A percentile compares a stretch with the other conserved stretches of the same genome.
Conservation (phyloP, 176 grass and related monocot genomes). For the Bonia amplexicaulis region DNA sequence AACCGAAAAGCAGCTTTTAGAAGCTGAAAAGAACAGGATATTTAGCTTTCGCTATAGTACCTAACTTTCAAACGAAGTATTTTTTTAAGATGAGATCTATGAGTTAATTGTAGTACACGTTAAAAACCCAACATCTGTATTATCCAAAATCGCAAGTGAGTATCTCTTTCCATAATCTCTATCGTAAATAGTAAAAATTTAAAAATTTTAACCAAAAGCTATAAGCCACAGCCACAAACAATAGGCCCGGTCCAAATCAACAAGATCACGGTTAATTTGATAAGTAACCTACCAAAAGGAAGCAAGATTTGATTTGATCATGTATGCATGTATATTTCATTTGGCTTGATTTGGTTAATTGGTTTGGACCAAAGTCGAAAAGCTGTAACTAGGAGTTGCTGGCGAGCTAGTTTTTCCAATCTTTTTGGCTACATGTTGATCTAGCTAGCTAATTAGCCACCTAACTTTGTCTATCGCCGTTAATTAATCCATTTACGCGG, state of each 20-base stretch:
- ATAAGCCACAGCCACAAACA: no score
- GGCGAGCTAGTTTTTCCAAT: background rate
- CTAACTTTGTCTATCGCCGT: background rate
- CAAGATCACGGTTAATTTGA: background rate
- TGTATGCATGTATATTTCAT: background rate
- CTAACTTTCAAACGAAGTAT: no score
- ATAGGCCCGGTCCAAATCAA: background rate
- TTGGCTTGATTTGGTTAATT: background rate
- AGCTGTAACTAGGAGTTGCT: background rate
- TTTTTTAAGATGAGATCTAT: no score
- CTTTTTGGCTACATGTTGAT: background rate
- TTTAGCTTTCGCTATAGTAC: no score
- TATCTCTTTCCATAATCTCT: no score
- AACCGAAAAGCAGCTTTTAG: no score
- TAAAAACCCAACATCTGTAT: no score
- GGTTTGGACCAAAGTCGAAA: background rate
- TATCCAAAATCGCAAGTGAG: no score
- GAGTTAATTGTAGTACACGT: no score
- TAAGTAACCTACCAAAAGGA: background rate
- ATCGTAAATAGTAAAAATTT: no score
- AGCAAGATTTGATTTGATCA: background rate
- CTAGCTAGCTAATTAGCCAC: background rate
- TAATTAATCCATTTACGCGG: background rate
- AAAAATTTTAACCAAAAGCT: no score
- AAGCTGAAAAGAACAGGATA: no score